Percentiles rank a stretch among this genome's conserved stretches.
Conservation (phyloP, 2,329 filamentous ascomycete species). For the Alternaria postmessia region DNA sequence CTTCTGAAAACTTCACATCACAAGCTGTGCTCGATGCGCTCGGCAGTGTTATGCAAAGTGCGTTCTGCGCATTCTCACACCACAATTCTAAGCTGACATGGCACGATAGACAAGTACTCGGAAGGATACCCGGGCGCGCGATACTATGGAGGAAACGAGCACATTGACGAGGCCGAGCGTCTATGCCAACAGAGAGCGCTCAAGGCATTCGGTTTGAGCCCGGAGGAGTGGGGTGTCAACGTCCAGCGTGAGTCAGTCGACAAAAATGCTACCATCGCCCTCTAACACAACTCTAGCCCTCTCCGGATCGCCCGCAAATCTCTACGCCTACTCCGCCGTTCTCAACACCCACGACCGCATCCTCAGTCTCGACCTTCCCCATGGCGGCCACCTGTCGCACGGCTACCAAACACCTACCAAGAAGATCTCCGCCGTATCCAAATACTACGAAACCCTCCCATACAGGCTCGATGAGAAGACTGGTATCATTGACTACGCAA, state of each 20-base stretch:
- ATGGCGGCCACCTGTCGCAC: slow-evolving; percentile 94
- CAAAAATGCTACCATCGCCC: not conserved
- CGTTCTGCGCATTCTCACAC: slow-evolving; percentile 67
- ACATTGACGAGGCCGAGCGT: slow-evolving; percentile 95
- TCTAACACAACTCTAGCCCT: slow-evolving; percentile 65
- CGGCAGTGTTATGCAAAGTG: slow-evolving; percentile 64
- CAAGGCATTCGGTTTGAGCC: slow-evolving; percentile 85
- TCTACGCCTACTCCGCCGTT: slow-evolving; percentile 90
- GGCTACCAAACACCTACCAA: slow-evolving; percentile 91
- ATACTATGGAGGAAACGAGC: slow-evolving; percentile 99
- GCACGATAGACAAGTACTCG: slow-evolving; percentile 86
- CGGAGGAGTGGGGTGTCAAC: slow-evolving; percentile 96
- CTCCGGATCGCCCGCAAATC: slow-evolving; percentile 78
- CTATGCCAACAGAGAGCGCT: slow-evolving; percentile 95
- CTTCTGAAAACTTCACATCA: slow-evolving; percentile 99
- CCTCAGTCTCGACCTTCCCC: slow-evolving; percentile 96
- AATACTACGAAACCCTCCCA: slow-evolving; percentile 98
- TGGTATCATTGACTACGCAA: slow-evolving; percentile 96
- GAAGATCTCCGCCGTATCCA: slow-evolving; percentile 92
- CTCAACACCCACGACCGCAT: slow-evolving; percentile 92
- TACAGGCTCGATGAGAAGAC: slow-evolving; percentile 91
- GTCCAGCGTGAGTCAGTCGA: slow-evolving; percentile 73
- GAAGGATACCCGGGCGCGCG: slow-evolving; percentile 97
- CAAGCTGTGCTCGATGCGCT: slow-evolving; percentile 97
- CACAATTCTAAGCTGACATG: slow-evolving; percentile 34